Base-by-base conservation (phyloP, 2,329 filamentous ascomycete genomes). In the Penicillium glabrum region DNA sequence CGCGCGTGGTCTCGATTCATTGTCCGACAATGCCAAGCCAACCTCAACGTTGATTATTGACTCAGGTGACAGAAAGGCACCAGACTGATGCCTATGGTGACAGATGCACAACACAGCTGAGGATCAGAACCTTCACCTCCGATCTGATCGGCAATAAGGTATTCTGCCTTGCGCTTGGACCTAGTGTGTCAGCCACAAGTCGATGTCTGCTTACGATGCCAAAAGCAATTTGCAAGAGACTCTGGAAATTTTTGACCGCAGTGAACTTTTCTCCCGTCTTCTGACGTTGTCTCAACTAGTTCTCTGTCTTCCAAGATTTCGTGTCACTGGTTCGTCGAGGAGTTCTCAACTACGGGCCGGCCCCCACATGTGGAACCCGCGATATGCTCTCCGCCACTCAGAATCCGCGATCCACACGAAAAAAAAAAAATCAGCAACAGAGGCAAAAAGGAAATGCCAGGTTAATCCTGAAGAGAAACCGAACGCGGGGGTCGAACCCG, bases 401-500 rank as follows among this genome's bases (percentile, higher is more conserved):
- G 0, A 35, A 23, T 14, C 46, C 19, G 19, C 24, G 11, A 35
- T 53, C 21, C 33, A 31, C 50, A 50, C 37, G 8, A 39, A 47
- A 56, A 59, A 47, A 56, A 59, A 59, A 56, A 60, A 56, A 45
- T 58, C 14, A 24, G 19, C 44, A 11, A 53, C 37, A 2, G 7
- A 48, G 57, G 49, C 50, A 65, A 65, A 66, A 60, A 64, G 56
- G 43, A 59, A 47, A 61, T 61, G 61, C 61, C 51, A 43, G 55
- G 35, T 58, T 49, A 53, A 56, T 10, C 35, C 57, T 62, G 61
- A 60, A 64, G 58, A 53, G 61, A 60, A 73, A 67, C 72, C 73
- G 65, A 73, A 75, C 71, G 72, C 70, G 73, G 72, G 72, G 73
- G 67, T 75, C 69, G 73, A 75, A 75, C 73, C 71, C 72, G 67